Conservation (phyloP, 495 filamentous ascomycete species). For the Penicillium macrosclerotiorum region DNA sequence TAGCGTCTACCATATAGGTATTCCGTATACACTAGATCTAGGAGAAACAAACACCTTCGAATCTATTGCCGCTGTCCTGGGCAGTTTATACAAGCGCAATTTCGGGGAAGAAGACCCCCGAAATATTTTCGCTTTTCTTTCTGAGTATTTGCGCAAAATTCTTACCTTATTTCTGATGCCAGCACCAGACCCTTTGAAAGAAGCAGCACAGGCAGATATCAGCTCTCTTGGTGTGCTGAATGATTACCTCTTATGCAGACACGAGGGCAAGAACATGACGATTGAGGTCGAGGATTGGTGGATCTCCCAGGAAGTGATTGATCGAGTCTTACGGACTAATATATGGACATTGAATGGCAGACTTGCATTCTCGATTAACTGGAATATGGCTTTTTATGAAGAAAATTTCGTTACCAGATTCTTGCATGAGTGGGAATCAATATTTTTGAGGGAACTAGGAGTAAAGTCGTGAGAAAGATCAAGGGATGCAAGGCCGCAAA, state of each 20-base stretch:
- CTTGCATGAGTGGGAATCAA: neutral
- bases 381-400: constrained; percentile 28
- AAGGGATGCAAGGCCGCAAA: too few species aligned
- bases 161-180: neutral
- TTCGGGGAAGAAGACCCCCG: neutral
- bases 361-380: constrained; percentile 15
- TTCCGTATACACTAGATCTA: constrained; percentile 17
- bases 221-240: constrained; percentile 24
- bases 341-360: constrained; percentile 20
- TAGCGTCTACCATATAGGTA: constrained; percentile 18
- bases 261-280: neutral
- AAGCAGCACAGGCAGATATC: constrained; percentile 17
- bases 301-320: constrained; percentile 21
- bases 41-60: constrained; percentile 6
- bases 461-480: neutral
- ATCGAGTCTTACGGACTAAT: constrained; percentile 1
- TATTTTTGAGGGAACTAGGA: neutral
- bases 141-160: neutral
- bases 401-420: constrained; percentile 19
- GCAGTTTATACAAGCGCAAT: neutral
- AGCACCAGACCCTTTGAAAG: constrained; percentile 2
- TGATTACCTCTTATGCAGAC: constrained; percentile 5
- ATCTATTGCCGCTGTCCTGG: constrained; percentile 5
- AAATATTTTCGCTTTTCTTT: neutral
- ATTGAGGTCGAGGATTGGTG: constrained; percentile 22